A percentile compares a stretch with the other conserved stretches of the same genome.
Evolutionary conservation across 441 rosid species (phyloP).

Genomic region (Rhodomyrtus psidioides): DNA sequence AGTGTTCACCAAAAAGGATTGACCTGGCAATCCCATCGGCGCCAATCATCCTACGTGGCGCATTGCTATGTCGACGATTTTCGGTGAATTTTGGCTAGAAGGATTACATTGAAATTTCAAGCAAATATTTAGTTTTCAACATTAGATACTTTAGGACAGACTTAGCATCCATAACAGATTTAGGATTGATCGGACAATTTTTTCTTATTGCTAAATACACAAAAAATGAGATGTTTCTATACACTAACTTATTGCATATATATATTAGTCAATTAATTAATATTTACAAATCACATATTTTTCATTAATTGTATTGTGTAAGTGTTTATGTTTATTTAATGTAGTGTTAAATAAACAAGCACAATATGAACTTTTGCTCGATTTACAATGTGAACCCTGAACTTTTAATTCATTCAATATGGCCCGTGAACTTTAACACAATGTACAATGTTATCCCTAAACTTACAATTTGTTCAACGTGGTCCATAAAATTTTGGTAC

Average conservation of each 20-base stretch:
- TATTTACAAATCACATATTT: neutral
- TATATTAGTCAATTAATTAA: neutral
- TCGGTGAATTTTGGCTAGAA: rapidly evolving
- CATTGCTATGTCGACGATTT: rapidly evolving
- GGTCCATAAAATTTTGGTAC: too few species aligned
- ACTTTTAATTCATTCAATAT: too few species aligned
- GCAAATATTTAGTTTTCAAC: rapidly evolving
- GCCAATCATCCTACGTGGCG: too few species aligned
- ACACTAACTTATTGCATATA: neutral
- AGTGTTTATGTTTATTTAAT: neutral
- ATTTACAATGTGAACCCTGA: too few species aligned
- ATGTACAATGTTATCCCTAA: too few species aligned
- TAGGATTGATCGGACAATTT: neutral
- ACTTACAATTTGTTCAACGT: too few species aligned
- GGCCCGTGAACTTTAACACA: too few species aligned
- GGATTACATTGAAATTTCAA: rapidly evolving
- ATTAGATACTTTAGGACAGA: rapidly evolving
- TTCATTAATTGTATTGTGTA: neutral
- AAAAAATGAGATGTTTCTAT: neutral
- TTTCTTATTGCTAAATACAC: too few species aligned
- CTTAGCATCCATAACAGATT: rapidly evolving
- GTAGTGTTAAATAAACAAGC: too few species aligned
- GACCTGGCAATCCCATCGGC: neutral
- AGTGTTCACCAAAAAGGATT: rapidly evolving
- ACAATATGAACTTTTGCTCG: too few species aligned